phyloP scores from a whole-genome alignment of 2,329 filamentous ascomycete species.

The Aspergillus brasiliensis region DNA sequence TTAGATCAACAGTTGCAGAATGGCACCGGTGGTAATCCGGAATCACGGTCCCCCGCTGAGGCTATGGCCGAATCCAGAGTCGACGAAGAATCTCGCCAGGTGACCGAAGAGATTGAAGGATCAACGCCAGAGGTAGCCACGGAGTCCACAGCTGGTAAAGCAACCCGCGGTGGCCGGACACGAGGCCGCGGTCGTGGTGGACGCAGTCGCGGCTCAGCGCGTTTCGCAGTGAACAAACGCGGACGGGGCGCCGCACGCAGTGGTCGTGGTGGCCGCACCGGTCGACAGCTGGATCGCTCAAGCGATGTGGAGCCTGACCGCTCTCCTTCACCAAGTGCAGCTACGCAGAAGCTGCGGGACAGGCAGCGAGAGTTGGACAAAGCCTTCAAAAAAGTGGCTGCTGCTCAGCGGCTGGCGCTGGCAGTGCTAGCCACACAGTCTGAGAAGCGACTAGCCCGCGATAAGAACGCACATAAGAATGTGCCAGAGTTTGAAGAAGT shows the following conservation, averaged over 20 bases:
- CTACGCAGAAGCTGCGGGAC: constrained; percentile 41
- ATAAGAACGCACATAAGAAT: constrained; percentile 44
- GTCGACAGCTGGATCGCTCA: constrained; percentile 29
- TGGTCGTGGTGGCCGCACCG: constrained; percentile 26
- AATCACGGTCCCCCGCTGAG: constrained; percentile 22
- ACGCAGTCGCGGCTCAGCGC: constrained; percentile 32
- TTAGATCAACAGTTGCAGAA: constrained; percentile 26
- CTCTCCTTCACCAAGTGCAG: constrained; percentile 39
- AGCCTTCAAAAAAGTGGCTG: constrained; percentile 45
- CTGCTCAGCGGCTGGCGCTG: constrained; percentile 44
- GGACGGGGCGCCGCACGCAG: constrained; percentile 35
- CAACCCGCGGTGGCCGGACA: constrained; percentile 32
- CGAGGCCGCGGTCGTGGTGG: constrained; percentile 38
- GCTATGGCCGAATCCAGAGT: constrained; percentile 15
- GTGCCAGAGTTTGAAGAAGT: constrained; percentile 43
- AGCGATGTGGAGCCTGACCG: constrained; percentile 34
- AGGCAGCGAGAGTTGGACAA: constrained; percentile 47
- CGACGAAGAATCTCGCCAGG: constrained; percentile 22
- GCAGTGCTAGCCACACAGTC: constrained; percentile 42
- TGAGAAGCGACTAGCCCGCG: constrained; percentile 41
- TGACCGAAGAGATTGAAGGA: constrained; percentile 27
- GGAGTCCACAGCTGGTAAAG: constrained; percentile 26
- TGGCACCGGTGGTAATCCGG: constrained; percentile 22
- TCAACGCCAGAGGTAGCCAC: constrained; percentile 22
- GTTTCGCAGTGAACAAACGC: constrained; percentile 21